Evolutionary conservation across 768 basidiomycete genomes (phyloP).

Genomic region (Tephrocybe sp.): DNA sequence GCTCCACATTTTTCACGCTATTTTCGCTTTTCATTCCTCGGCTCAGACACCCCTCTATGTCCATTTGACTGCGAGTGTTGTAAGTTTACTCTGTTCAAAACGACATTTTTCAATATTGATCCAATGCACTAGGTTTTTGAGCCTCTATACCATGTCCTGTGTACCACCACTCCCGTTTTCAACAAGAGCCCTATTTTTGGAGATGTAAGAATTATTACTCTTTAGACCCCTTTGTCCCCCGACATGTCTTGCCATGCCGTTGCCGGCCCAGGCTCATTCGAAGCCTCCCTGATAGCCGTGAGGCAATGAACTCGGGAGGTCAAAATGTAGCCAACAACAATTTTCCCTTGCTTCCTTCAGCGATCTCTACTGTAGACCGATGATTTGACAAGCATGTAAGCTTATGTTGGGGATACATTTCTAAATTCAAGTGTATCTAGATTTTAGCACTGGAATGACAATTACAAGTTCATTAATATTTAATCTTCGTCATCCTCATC

Average conservation of each 20-base stretch:
- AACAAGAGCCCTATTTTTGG: background rate
- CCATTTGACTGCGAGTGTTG: constrained; percentile 91
- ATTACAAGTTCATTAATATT: background rate
- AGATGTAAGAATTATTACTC: background rate
- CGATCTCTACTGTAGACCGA: constrained; percentile 3
- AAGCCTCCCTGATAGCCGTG: constrained; percentile 44
- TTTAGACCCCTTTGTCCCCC: background rate
- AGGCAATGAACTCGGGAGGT: constrained; percentile 48
- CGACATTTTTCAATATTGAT: background rate
- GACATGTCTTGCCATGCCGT: constrained; percentile 20
- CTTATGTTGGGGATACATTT: constrained; percentile 1
- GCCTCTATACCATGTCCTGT: background rate
- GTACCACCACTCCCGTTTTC: background rate
- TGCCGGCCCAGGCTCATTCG: constrained; percentile 45
- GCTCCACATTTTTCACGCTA: constrained; percentile 17
- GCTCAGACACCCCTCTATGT: constrained; percentile 74
- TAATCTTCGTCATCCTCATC: constrained; percentile 51
- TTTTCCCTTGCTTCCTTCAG: constrained; percentile 6
- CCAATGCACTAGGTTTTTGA: constrained; percentile 21
- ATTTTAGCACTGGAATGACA: too few relatives aligned
- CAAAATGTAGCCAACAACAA: constrained; percentile 61
- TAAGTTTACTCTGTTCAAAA: constrained; percentile 33
- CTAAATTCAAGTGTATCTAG: too few relatives aligned
- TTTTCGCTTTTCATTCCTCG: constrained; percentile 22
- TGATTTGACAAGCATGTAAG: constrained; percentile 2